Conservation (phyloP, 169 alveolate genomes). For the Sarcocystis neurona region DNA sequence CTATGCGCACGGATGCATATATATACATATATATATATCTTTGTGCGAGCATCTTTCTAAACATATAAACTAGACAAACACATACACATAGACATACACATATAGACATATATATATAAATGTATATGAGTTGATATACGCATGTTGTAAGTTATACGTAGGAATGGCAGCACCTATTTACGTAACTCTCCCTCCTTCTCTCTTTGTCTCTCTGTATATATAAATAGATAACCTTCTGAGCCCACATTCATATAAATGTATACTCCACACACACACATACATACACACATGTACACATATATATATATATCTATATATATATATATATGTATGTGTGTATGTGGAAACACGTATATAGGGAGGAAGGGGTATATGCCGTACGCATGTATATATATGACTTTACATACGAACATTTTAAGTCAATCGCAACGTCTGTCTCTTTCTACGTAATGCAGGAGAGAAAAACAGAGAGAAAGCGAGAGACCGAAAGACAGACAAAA, state of each 20-base stretch:
- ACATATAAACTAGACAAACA: no score
- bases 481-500: background rate
- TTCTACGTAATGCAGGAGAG: background rate
- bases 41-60: no score
- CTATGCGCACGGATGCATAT: no score
- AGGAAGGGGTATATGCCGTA: background rate
- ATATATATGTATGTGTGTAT: background rate
- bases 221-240: background rate
- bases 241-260: background rate
- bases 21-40: no score
- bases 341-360: background rate
- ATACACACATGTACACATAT: background rate
- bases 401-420: background rate
- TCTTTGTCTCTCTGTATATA: no score
- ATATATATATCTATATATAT: background rate
- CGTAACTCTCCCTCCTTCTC: no score
- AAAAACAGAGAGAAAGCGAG: background rate
- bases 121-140: no score
- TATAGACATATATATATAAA: no score
- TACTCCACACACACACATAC: background rate
- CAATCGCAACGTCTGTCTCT: no score
- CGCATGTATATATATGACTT: background rate
- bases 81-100: no score
- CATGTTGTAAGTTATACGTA: no score
- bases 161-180: no score